Evolutionary conservation across 2,329 filamentous ascomycete species (phyloP).

Genomic region (Chalaropsis thielavioides): DNA sequence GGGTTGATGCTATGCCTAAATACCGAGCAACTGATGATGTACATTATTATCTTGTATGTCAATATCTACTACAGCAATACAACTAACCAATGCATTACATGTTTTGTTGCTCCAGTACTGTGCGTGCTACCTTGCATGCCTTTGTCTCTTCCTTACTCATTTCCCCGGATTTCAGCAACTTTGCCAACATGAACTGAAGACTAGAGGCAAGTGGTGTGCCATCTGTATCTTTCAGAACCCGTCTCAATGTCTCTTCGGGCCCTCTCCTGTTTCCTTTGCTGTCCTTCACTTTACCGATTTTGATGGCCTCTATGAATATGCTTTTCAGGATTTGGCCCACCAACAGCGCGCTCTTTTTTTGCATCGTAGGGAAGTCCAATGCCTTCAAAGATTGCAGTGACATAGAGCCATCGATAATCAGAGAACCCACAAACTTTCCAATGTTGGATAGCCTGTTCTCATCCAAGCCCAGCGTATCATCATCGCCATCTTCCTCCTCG

Average conservation of each 20-base stretch:
- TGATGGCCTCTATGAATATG: conserved; percentile 49
- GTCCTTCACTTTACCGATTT: conserved; percentile 32
- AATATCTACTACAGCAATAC: conserved; percentile 10
- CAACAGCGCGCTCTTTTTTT: conserved; percentile 61
- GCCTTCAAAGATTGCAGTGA: conserved; percentile 43
- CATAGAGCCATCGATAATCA: conserved; percentile 34
- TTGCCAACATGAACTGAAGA: conserved; percentile 66
- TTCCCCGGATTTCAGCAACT: conserved; percentile 46
- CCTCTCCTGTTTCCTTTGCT: conserved; percentile 2
- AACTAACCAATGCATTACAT: conserved; percentile 3
- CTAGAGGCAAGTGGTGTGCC: conserved; percentile 57
- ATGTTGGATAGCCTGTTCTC: conserved; percentile 37
- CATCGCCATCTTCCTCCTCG: conserved; percentile 44
- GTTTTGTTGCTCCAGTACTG: conserved; percentile 24
- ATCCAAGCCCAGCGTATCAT: conserved; percentile 35
- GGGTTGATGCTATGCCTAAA: too few relatives aligned
- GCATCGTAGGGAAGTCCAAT: conserved; percentile 65
- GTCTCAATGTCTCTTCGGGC: conserved; percentile 41
- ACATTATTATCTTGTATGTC: background rate
- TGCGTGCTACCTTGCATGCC: conserved; percentile 32
- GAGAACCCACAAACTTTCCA: conserved; percentile 39
- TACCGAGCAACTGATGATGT: too few relatives aligned
- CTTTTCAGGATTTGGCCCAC: conserved; percentile 68
- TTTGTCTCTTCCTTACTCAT: conserved; percentile 33
- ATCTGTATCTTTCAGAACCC: conserved; percentile 50